phyloP scores from a whole-genome alignment of 2,329 filamentous ascomycete genomes.

The Ilyonectria robusta region DNA sequence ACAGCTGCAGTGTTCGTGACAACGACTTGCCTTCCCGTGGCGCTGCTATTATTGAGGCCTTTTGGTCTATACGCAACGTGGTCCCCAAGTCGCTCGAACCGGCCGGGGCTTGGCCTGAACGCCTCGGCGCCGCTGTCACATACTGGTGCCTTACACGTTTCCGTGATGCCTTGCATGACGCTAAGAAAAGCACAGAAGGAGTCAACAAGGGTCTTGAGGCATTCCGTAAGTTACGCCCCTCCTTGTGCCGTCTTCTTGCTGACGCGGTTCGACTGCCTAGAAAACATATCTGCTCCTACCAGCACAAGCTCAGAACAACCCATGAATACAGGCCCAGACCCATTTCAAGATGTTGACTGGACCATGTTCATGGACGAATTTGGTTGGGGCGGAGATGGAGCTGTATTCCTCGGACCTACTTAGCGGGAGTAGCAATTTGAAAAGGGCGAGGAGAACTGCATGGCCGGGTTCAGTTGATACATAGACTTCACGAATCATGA shows the following conservation, averaged over 20 bases:
- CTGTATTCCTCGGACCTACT: slow-evolving; percentile 49
- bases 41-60: slow-evolving; percentile 64
- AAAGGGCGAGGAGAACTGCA: background rate
- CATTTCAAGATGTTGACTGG: slow-evolving; percentile 64
- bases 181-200: slow-evolving; percentile 51
- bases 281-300: slow-evolving; percentile 2
- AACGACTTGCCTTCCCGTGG: slow-evolving; percentile 64
- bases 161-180: slow-evolving; percentile 59
- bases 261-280: slow-evolving; percentile 4
- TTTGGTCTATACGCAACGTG: slow-evolving; percentile 58
- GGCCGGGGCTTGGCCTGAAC: slow-evolving; percentile 59
- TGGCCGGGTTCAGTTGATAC: slow-evolving; percentile 12
- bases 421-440: slow-evolving; percentile 25
- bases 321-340: slow-evolving; percentile 48
- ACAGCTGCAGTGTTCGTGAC: slow-evolving; percentile 62
- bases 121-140: slow-evolving; percentile 64
- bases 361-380: slow-evolving; percentile 66
- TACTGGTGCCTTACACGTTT: slow-evolving; percentile 65
- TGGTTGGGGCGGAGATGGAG: slow-evolving; percentile 57
- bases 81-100: slow-evolving; percentile 58
- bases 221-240: slow-evolving; percentile 45
- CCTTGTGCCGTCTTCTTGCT: background rate
- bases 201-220: slow-evolving; percentile 50
- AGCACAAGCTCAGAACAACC: slow-evolving; percentile 34
- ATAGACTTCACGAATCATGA: slow-evolving; percentile 26